These are phyloP conservation scores for Trametes hirsuta DNA, from an alignment of 1,284 basidiomycete genomes.

Conservation along the genomic window DNA sequence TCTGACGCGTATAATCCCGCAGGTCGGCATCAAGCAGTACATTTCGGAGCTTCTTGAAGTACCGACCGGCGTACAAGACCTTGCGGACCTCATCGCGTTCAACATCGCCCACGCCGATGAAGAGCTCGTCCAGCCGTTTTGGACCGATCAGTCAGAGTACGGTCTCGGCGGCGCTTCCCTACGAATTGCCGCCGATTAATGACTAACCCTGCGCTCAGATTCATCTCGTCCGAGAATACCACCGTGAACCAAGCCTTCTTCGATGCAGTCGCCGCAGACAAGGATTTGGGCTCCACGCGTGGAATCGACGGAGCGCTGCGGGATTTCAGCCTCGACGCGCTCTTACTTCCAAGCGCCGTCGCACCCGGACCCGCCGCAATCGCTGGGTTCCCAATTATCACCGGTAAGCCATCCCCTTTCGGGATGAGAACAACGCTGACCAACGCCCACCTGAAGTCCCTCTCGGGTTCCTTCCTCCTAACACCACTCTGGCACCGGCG, in stretches of 20 bases:
- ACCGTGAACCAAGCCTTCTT: constrained; percentile 52
- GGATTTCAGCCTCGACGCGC: constrained; percentile 55
- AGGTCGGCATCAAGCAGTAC: constrained; percentile 42
- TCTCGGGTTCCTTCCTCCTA: constrained; percentile 61
- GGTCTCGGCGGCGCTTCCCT: constrained; percentile 5
- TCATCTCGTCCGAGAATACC: constrained; percentile 53
- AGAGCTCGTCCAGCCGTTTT: constrained; percentile 44
- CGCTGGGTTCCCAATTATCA: constrained; percentile 63
- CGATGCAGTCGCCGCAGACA: constrained; percentile 50
- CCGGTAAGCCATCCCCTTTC: constrained; percentile 39
- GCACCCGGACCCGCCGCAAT: constrained; percentile 44
- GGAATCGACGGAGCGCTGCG: constrained; percentile 64
- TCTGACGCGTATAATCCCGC: background rate
- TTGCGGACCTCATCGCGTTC: constrained; percentile 48
- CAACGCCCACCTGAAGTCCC: constrained; percentile 44
- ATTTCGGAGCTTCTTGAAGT: constrained; percentile 38
- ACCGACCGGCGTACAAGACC: constrained; percentile 40
- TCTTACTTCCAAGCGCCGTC: constrained; percentile 58
- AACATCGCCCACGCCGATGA: constrained; percentile 44
- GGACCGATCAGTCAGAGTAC: constrained; percentile 45
- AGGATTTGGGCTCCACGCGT: constrained; percentile 53
- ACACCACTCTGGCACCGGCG: constrained; percentile 38
- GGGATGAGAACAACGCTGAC: background rate
- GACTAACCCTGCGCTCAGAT: constrained; percentile 32
- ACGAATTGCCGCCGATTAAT: background rate